Evolutionary conservation across 495 filamentous ascomycete species (phyloP).

Genomic region (Penicillium soppii): DNA sequence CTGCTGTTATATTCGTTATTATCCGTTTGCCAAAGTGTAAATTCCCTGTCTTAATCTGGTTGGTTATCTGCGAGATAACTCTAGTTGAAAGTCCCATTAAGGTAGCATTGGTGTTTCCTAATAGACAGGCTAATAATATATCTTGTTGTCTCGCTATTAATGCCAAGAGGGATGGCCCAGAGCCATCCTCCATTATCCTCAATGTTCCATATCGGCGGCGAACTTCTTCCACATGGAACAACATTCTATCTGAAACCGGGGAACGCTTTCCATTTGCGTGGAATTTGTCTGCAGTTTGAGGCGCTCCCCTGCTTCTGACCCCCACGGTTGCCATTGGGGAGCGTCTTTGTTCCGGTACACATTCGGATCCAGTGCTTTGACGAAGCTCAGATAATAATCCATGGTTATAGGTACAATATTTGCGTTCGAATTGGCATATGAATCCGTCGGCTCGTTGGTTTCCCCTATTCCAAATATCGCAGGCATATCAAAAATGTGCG

Average conservation of each 20-base stretch:
- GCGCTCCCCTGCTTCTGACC: constrained; percentile 19
- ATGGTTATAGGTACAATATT: constrained; percentile 55
- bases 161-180: no score
- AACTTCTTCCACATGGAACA: constrained; percentile 45
- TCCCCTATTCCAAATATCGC: constrained; percentile 52
- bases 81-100: no score
- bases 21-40: no score
- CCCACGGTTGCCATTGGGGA: constrained; percentile 47
- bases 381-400: constrained; percentile 64
- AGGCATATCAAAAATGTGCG: constrained; percentile 60
- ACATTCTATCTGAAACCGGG: constrained; percentile 32
- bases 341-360: constrained; percentile 28
- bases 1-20: no score
- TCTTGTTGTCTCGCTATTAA: no score
- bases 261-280: constrained; percentile 54
- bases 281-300: constrained; percentile 51
- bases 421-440: constrained; percentile 36
- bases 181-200: no score
- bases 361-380: constrained; percentile 61
- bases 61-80: no score
- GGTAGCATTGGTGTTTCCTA: no score
- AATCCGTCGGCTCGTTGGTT: constrained; percentile 21
- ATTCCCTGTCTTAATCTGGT: no score
- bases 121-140: no score
- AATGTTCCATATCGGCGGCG: constrained; percentile 17